Percentiles rank a stretch among this genome's conserved stretches.
Evolutionary conservation across 306 rosid species (phyloP).

Genomic region (Castanea crenata): DNA sequence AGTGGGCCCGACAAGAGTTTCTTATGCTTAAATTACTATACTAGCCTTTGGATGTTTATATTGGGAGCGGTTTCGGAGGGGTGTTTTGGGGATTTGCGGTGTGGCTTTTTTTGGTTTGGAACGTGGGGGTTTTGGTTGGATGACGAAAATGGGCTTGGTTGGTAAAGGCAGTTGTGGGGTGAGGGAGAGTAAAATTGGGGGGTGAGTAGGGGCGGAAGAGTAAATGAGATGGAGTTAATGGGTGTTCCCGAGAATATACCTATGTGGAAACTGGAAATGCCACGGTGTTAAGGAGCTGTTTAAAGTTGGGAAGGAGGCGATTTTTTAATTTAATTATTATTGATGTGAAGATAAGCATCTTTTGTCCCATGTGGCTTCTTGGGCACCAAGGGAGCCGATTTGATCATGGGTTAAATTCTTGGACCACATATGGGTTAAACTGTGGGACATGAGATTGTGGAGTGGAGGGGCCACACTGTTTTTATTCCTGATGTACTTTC

Average conservation of each 20-base stretch:
- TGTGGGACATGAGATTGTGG: too few relatives aligned
- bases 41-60: not conserved
- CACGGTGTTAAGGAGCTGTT: slow-evolving; percentile 60
- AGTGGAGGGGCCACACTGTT: too few relatives aligned
- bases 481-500: too few relatives aligned
- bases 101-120: slow-evolving; percentile 21
- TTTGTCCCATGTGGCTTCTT: slow-evolving; percentile 37
- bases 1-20: slow-evolving; percentile 33
- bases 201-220: slow-evolving; percentile 14
- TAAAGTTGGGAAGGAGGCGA: slow-evolving; percentile 4
- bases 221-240: not conserved
- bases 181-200: not conserved
- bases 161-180: not conserved
- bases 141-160: slow-evolving; percentile 40
- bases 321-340: too few relatives aligned
- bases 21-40: not conserved
- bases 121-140: slow-evolving; percentile 45
- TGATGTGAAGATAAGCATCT: slow-evolving; percentile 33
- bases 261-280: slow-evolving; percentile 32
- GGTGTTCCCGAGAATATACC: slow-evolving; percentile 25
- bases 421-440: too few relatives aligned
- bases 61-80: not conserved
- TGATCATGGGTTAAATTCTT: too few relatives aligned
- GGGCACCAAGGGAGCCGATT: too few relatives aligned
- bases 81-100: not conserved